Percentiles rank a stretch among this genome's conserved stretches.
phyloP scores from a whole-genome alignment of 257 asterid species.

The Euphrasia confusa region DNA sequence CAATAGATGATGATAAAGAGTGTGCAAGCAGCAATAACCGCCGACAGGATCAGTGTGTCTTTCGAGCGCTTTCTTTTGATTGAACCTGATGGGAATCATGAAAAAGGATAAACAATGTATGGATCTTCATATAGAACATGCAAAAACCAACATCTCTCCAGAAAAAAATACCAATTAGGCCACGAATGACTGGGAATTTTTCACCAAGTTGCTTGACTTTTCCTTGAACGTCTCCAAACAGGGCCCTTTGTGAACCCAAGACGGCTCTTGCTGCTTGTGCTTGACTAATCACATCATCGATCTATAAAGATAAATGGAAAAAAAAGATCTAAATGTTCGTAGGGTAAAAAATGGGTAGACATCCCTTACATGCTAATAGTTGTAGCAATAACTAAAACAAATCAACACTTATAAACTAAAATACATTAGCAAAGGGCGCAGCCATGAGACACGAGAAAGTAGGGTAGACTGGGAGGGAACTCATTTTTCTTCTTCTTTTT shows the following conservation, averaged over 20 bases:
- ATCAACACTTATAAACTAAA: neutral
- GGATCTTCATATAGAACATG: neutral
- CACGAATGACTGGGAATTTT: constrained; percentile 89
- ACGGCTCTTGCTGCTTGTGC: constrained; percentile 89
- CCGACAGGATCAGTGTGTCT: constrained; percentile 92
- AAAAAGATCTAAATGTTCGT: constrained; percentile 3
- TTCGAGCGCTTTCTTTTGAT: constrained; percentile 79
- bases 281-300: constrained; percentile 94
- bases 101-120: constrained; percentile 14
- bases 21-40: constrained; percentile 97
- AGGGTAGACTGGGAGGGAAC: too few relatives aligned
- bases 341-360: constrained; percentile 3
- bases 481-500: too few relatives aligned
- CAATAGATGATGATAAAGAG: constrained; percentile 88
- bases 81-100: constrained; percentile 62
- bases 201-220: constrained; percentile 85
- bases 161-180: constrained; percentile 65
- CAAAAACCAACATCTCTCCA: neutral
- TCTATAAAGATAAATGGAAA: constrained; percentile 34
- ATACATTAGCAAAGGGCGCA: neutral
- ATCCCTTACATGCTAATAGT: neutral
- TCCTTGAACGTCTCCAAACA: constrained; percentile 95
- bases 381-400: constrained; percentile 4
- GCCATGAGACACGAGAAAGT: too few relatives aligned
- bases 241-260: constrained; percentile 84